Conservation (phyloP, 179 eudicot genomes). For the Actinidia polygama region DNA sequence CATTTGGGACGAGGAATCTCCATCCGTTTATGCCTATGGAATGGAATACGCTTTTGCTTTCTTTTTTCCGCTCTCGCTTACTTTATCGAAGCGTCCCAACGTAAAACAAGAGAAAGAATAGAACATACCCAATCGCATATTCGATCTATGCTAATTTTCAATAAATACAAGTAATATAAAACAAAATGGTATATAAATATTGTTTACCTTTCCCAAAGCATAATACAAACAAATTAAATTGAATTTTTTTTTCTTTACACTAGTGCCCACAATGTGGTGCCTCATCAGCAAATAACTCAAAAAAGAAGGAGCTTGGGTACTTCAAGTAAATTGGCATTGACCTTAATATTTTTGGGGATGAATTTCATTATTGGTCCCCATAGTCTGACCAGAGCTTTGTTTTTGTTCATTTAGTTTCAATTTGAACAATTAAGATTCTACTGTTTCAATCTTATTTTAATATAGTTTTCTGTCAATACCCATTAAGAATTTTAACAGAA, state of each 20-base stretch:
- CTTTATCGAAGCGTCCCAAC: background rate
- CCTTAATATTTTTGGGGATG: background rate
- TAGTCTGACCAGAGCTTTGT: no score
- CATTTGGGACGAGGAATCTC: no score
- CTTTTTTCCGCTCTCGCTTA: no score
- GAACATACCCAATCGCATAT: background rate
- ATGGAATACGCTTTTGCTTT: background rate
- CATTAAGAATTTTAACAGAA: no score
- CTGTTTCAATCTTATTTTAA: no score
- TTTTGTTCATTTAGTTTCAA: no score
- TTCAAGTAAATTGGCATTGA: constrained; percentile 3
- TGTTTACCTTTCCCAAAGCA: background rate
- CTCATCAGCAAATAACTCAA: constrained; percentile 10
- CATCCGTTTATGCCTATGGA: no score
- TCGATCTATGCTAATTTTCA: constrained; percentile 9
- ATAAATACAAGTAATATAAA: constrained; percentile 9
- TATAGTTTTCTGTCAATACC: no score
- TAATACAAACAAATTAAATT: background rate
- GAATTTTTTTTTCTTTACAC: background rate
- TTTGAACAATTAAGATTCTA: no score
- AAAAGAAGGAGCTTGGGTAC: background rate
- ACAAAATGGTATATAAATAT: background rate
- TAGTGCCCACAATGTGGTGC: constrained; percentile 9
- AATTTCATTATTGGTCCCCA: no score
- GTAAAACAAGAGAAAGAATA: background rate